Base-by-base conservation (phyloP, 306 rosid genomes). In the Ochetophila trinervis region DNA sequence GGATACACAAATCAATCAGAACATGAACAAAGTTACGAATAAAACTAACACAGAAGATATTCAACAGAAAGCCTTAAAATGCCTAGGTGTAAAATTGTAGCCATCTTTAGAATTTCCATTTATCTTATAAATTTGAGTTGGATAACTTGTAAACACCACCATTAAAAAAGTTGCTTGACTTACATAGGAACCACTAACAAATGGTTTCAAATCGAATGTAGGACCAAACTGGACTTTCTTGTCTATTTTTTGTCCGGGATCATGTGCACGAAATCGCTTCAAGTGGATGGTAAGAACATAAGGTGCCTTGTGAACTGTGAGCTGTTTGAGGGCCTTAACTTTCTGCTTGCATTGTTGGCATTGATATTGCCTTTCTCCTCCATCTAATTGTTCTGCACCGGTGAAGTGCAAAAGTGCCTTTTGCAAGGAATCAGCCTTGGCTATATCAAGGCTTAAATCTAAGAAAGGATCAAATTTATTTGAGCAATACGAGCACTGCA, bases 331-430 rank as follows among this genome's bases (percentile, higher is more conserved):
- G 78, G 99, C 99, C 75, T 69, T 80, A 58, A 94, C 99, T 86
- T 94, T 94, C 69, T 94, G 91, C 69, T 94, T 94, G 90, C 99
- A 94, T 65, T 71, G 71, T 68, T 90, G 91, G 73, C 99, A 94
- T 32, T 90, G 88, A 74, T 94, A 94, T 67, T 90, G 95, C 64
- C 63, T 86, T 72, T 87, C 96, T 63, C 97, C 99, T 73, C 97
- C 99, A 83, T 94, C 99, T 71, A 94, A 84, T 63, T 75, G 85
- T 69, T 93, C 98, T 5, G 84, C 77, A 22, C 95, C 80, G 10
- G 97, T 94, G 78, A 94, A 94, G 79, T 90, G 82, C 34, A 65
- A 65, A 58, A 94, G 90, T 24, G 99, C 99, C 76, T 82, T 94
- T 24, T 87, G 74, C 78, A 94, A 57, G 45, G 99, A 86, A 73